Evolutionary conservation across 2,329 filamentous ascomycete genomes (phyloP), one percentile per base, ranked within the genome.

Genomic region (Aspergillus sp.): DNA sequence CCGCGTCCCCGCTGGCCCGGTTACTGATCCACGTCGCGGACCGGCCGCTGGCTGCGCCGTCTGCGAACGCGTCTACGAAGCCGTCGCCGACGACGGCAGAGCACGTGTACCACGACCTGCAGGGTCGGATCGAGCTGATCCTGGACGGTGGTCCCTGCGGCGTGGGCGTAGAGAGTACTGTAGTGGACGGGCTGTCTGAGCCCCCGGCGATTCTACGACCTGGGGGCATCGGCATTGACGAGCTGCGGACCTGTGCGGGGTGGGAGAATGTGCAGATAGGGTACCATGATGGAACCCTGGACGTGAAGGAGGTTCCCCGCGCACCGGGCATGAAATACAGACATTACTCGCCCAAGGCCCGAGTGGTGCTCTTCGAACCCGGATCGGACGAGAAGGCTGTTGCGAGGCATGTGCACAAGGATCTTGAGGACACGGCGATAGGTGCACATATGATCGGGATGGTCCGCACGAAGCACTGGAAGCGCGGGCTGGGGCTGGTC

Each of bases 261-360:
- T 99, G 94, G 93, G 87, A 91, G 67, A 75, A 82, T 36, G 89
- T 90, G 1, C 78, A 81, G 55, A 84, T 87, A 53, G 93, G 83
- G 10, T 97, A 96, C 71, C 85, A 87, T 65, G 90, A 96, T 63
- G 80, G 81, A 52, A 83, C 84, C 14, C 83, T 90, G 62, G 79
- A 82, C 17, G 86, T 82, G 4, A 83, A 82, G 47, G 76, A 71
- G 47, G 80, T 81, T 9, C 94, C 94, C 0, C 81, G 90, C 51
- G 94, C 94, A 1, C 94, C 94, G 0, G 94, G 94, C 1, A 99
- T 99, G 94, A 99, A 99, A 73, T 99, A 99, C 70, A 90, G 94
- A 67, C 94, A 99, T 69, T 99, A 99, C 66, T 95, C 92, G 41
- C 94, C 94, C 1, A 89, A 86, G 69, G 95, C 94, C 1, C 84